Percentiles rank a stretch among this genome's conserved stretches.
Evolutionary conservation across 1,284 basidiomycete species (phyloP).

Genomic region (Heliocybe sulcata): DNA sequence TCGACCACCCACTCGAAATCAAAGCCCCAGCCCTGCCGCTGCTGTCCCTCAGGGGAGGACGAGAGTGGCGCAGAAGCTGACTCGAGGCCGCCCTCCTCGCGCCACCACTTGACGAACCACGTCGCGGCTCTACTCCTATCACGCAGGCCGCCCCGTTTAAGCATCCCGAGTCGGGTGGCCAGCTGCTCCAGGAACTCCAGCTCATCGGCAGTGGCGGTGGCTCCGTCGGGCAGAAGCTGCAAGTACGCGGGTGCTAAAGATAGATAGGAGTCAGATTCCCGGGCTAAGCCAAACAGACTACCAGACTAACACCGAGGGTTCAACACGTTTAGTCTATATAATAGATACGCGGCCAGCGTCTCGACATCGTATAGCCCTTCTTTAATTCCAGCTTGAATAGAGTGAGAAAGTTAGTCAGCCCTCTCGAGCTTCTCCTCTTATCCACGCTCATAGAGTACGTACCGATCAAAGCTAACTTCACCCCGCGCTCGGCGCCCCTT

Average conservation of each 20-base stretch:
- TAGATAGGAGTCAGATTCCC: slow-evolving; percentile 3
- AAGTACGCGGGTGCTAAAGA: slow-evolving; percentile 63
- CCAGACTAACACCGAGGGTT: slow-evolving; percentile 55
- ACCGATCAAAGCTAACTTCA: slow-evolving; percentile 94
- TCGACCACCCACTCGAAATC: slow-evolving; percentile 64
- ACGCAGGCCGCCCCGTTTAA: slow-evolving; percentile 66
- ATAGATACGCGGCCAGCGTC: slow-evolving; percentile 77
- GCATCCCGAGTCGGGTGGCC: slow-evolving; percentile 73
- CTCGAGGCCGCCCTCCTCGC: slow-evolving; percentile 61
- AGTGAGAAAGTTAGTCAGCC: slow-evolving; percentile 7
- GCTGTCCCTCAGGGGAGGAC: slow-evolving; percentile 11
- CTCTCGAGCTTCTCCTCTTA: neutral
- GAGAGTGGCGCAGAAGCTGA: slow-evolving; percentile 34
- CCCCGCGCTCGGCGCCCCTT: slow-evolving; percentile 81
- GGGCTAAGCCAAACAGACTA: neutral
- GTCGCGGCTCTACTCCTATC: slow-evolving; percentile 66
- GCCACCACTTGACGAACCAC: slow-evolving; percentile 85
- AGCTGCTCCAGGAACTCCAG: slow-evolving; percentile 62
- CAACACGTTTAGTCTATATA: slow-evolving; percentile 82
- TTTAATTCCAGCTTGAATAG: slow-evolving; percentile 81
- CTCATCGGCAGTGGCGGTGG: slow-evolving; percentile 52
- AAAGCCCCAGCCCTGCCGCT: slow-evolving; percentile 66
- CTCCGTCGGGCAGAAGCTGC: slow-evolving; percentile 43
- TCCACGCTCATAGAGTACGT: slow-evolving; percentile 17
- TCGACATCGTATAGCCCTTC: slow-evolving; percentile 87